Evolutionary conservation across 306 rosid genomes (phyloP).

Genomic region (Dryas drummondii): DNA sequence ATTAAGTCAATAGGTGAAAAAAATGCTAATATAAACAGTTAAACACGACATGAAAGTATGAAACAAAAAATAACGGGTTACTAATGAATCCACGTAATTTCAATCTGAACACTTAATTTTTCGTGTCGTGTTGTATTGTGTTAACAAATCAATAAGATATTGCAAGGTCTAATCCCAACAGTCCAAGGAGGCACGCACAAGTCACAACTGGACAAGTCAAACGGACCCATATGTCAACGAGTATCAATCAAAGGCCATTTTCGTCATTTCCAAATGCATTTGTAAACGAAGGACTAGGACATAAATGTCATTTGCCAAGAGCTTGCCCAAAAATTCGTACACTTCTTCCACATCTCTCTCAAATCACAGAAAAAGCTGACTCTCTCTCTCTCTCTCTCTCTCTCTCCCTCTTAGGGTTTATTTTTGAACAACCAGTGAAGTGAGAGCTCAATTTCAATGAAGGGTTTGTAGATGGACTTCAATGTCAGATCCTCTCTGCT

Average conservation of each 20-base stretch:
- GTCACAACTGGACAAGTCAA: neutral
- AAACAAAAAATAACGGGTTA: too few relatives aligned
- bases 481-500: slow-evolving; percentile 40
- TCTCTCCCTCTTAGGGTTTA: slow-evolving; percentile 43
- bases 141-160: too few relatives aligned
- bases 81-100: too few relatives aligned
- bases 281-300: slow-evolving; percentile 20
- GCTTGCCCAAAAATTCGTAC: slow-evolving; percentile 29
- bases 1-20: too few relatives aligned
- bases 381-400: slow-evolving; percentile 23
- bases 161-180: too few relatives aligned
- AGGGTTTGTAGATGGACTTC: slow-evolving; percentile 32
- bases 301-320: slow-evolving; percentile 43
- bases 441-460: slow-evolving; percentile 22
- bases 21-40: too few relatives aligned
- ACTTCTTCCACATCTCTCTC: slow-evolving; percentile 29
- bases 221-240: neutral
- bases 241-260: slow-evolving; percentile 8
- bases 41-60: too few relatives aligned
- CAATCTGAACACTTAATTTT: too few relatives aligned
- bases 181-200: neutral
- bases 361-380: slow-evolving; percentile 35
- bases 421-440: slow-evolving; percentile 33
- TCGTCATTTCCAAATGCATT: slow-evolving; percentile 8
- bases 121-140: too few relatives aligned